phyloP scores from a whole-genome alignment of 768 basidiomycete genomes.

The Leccinum boreale region DNA sequence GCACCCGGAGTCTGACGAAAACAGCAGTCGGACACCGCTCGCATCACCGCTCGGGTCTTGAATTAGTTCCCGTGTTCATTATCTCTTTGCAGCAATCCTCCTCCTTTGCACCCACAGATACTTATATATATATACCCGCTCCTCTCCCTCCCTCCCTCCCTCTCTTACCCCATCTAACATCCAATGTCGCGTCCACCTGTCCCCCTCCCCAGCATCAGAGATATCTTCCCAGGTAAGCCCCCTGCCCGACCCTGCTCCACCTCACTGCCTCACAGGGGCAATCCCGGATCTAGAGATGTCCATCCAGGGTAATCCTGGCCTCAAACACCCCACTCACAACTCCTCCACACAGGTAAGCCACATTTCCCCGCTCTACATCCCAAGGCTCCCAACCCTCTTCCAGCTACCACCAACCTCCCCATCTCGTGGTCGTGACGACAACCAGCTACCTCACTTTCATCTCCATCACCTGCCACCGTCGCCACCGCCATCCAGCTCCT shows the following conservation, averaged over 20 bases:
- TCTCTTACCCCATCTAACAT: neutral
- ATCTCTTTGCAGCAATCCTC: conserved; percentile 8
- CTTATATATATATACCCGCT: conserved; percentile 13
- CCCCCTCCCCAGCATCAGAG: conserved; percentile 48
- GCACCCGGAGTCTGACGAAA: conserved; percentile 3
- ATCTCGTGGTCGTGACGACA: neutral
- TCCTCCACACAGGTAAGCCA: conserved; percentile 6
- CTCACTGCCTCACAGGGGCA: conserved; percentile 7
- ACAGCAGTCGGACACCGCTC: conserved; percentile 1
- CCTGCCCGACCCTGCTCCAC: neutral
- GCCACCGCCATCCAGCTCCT: conserved; percentile 26
- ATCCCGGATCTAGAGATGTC: conserved; percentile 19
- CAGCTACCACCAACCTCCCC: conserved; percentile 2
- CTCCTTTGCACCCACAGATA: conserved; percentile 2
- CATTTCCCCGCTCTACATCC: conserved; percentile 6
- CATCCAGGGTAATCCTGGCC: conserved; percentile 6
- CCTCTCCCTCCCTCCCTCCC: neutral
- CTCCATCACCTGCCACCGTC: conserved; percentile 17
- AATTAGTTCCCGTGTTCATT: conserved; percentile 19
- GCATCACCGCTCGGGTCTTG: conserved; percentile 23
- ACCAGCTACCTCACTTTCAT: neutral
- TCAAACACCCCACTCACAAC: neutral
- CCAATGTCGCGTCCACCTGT: conserved; percentile 27
- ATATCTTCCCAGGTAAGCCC: conserved; percentile 52
- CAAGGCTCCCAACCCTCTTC: neutral